These are phyloP conservation scores for Penicillium turbatum DNA, from an alignment of 495 filamentous ascomycete species.

Conservation along the genomic window DNA sequence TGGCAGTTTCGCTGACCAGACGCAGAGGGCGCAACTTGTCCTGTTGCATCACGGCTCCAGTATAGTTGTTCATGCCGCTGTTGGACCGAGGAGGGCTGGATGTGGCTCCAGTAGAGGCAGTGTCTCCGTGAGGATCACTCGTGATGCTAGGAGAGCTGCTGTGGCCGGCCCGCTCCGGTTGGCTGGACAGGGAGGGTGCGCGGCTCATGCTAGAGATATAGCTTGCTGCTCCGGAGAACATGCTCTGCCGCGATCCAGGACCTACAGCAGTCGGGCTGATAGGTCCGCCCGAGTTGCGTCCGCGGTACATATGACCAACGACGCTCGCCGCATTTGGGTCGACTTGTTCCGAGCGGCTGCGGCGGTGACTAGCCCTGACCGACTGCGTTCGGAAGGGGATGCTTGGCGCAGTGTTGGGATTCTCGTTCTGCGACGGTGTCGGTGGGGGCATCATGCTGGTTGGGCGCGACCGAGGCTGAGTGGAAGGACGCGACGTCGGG, in stretches of 20 bases:
- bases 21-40: slow-evolving; percentile 81
- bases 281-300: slow-evolving; percentile 54
- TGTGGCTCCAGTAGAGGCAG: slow-evolving; percentile 44
- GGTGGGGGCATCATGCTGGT: slow-evolving; percentile 56
- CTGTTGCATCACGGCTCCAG: slow-evolving; percentile 59
- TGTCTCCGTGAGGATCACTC: slow-evolving; percentile 56
- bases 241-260: slow-evolving; percentile 41
- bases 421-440: slow-evolving; percentile 38
- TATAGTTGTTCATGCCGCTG: slow-evolving; percentile 52
- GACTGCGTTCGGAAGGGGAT: slow-evolving; percentile 73
- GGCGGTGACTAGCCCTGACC: slow-evolving; percentile 54
- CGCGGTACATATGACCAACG: slow-evolving; percentile 81
- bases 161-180: slow-evolving; percentile 37
- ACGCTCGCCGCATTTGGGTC: slow-evolving; percentile 59
- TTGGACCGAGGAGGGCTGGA: slow-evolving; percentile 54
- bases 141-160: slow-evolving; percentile 57
- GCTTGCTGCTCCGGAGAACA: slow-evolving; percentile 40
- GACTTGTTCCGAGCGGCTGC: slow-evolving; percentile 67
- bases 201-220: slow-evolving; percentile 45
- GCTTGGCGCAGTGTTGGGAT: slow-evolving; percentile 78
- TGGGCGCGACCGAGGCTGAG: slow-evolving; percentile 54
- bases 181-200: slow-evolving; percentile 44
- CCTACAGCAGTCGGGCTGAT: slow-evolving; percentile 49
- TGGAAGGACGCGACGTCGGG: slow-evolving; percentile 36
- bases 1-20: slow-evolving; percentile 58